Percentiles rank a stretch among this genome's conserved stretches.
phyloP scores from a whole-genome alignment of 805 yeast genomes.

The Pichia californica region DNA sequence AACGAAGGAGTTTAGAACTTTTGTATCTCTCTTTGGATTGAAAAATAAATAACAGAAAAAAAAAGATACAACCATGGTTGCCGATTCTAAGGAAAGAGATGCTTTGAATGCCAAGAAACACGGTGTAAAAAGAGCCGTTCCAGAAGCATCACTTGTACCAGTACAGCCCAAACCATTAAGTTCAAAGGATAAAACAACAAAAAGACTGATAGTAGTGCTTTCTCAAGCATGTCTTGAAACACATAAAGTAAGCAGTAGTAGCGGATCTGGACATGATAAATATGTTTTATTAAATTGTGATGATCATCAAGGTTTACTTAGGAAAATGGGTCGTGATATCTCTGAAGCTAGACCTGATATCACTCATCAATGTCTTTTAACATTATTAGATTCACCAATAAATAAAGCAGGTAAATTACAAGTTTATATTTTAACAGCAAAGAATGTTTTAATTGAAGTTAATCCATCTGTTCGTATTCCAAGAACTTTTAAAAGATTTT shows the following conservation, averaged over 20 bases:
- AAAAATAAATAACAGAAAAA: neutral
- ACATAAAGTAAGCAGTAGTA: constrained; percentile 70
- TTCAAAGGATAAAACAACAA: constrained; percentile 80
- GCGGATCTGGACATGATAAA: constrained; percentile 80
- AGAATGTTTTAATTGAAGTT: constrained; percentile 91
- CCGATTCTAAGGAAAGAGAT: constrained; percentile 42
- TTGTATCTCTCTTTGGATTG: too few relatives aligned
- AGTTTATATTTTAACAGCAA: constrained; percentile 92
- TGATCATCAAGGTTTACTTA: constrained; percentile 92
- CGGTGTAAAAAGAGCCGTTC: constrained; percentile 21
- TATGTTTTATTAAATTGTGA: constrained; percentile 94
- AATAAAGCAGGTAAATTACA: constrained; percentile 96
- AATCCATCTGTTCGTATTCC: constrained; percentile 97
- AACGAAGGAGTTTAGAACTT: too few relatives aligned
- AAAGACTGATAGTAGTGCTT: constrained; percentile 87
- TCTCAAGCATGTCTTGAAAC: constrained; percentile 96
- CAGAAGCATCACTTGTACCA: constrained; percentile 73
- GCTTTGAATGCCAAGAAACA: constrained; percentile 26
- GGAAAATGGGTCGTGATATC: constrained; percentile 95
- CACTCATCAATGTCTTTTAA: constrained; percentile 94
- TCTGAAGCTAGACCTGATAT: constrained; percentile 99
- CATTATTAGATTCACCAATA: constrained; percentile 93
- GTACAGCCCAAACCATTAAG: constrained; percentile 74
- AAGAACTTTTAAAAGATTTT: constrained; percentile 94
- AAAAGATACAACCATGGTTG: constrained; percentile 30